Evolutionary conservation across 352 stramenopile genomes (phyloP), one percentile per base, ranked within the genome.

Genomic region (Phytophthora tentaculata): DNA sequence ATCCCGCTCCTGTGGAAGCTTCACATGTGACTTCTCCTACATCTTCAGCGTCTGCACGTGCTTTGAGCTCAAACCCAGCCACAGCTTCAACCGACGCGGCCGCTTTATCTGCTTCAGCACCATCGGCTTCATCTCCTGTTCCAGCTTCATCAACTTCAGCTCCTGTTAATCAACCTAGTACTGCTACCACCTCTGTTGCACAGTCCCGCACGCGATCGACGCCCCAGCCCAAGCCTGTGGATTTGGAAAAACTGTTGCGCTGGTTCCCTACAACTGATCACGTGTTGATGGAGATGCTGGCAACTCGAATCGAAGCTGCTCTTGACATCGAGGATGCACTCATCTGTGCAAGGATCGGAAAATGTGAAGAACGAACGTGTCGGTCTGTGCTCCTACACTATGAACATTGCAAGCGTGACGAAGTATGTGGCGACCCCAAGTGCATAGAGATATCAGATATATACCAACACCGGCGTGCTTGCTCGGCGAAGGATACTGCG

Each of bases 261-360:
- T 79, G 56, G 49, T 83, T 80, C 50, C 72, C 71, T 8, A 74
- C 75, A 37, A 61, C 56, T 16, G 69, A 83, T 41, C 37, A 13
- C 14, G 37, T 62, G 10, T 43, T 79, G 19, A 54, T 74, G 26
- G 59, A 68, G 14, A 70, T 69, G 63, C 41, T 86, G 13, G 63
- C 63, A 37, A 26, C 23, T 13, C 69, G 56, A n/a, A 61, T 81
- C 23, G 56, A 78, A 57, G 20, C 59, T 23, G 76, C 73, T 9
- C 64, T 84, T 54, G 23, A 41, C 10, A 57, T 78, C 12, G 76
- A 83, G 54, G 79, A 86, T 63, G 79, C 76, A 29, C 64, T 84
- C 7, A 64, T 79, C 35, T 86, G 79, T 22, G 67, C 67, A 43
- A 61, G 56, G 8, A 74, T 72, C 29, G 53, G 61, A 8, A 79